Base-by-base conservation (phyloP, 2,329 filamentous ascomycete genomes). In the Macrophomina phaseolina region DNA sequence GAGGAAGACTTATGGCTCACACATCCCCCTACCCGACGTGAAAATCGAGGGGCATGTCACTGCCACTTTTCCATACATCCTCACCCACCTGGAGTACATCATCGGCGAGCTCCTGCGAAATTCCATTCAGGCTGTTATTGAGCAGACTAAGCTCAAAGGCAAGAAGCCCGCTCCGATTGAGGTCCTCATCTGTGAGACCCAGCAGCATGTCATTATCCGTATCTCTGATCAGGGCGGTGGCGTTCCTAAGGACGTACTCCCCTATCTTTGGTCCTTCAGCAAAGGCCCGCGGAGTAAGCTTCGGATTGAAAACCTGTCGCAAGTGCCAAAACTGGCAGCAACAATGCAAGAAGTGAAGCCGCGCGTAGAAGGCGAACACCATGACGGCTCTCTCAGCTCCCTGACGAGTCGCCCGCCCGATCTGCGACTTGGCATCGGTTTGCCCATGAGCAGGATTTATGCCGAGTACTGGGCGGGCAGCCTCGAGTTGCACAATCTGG, bases 391-490 rank as follows among this genome's bases (percentile, higher is more conserved):
- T 0, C 83, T 99, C 32, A 89, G 91, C 11, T 90, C 91, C 1
- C 83, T 99, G 49, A 92, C 92, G 1, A 91, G 89, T 67, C 86
- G 95, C 42, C 92, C 93, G 18, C 94, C 95, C 0, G 91, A 97
- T 75, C 82, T 98, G 68, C 87, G 93, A 11, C 84, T 99, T 1
- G 95, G 95, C 4, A 97, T 99, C 86, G 95, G 95, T 1, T 80
- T 99, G 62, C 95, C 95, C 0, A 89, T 99, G 81, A 97, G 94
- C 73, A 88, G 93, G 69, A 92, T 98, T 2, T 99, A 98, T 78
- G 93, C 94, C 34, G 94, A 98, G 79, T 98, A 98, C 79, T 99
- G 95, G 95, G 95, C 95, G 2, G 95, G 95, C 30, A 95, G 88
- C 73, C 82, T 99, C 8, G 91, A 97, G 73, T 79, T 98, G 67